Percentiles rank a stretch among this genome's conserved stretches.
These are phyloP conservation scores for Nicotiana paniculata DNA, from an alignment of 257 asterid species.

Conservation along the genomic window DNA sequence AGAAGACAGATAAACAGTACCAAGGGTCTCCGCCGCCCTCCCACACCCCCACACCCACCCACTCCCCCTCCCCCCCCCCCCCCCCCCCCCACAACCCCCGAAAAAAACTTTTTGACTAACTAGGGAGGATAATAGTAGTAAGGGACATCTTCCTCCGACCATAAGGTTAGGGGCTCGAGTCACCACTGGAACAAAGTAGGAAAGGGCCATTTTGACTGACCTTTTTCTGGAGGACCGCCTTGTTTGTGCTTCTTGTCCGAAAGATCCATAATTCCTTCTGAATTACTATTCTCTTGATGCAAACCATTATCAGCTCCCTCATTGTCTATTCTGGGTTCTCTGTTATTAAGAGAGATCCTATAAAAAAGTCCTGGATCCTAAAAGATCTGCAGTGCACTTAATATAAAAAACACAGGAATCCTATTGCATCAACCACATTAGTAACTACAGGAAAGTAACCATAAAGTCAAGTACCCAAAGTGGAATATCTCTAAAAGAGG, in stretches of 20 bases:
- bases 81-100: no score
- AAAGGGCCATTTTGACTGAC: conserved; percentile 27
- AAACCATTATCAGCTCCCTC: conserved; percentile 34
- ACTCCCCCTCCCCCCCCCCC: no score
- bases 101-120: neutral
- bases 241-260: conserved; percentile 52
- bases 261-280: conserved; percentile 41
- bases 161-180: neutral
- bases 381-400: conserved; percentile 69
- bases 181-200: neutral
- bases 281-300: conserved; percentile 37
- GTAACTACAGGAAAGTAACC: conserved; percentile 54
- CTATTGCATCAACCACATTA: conserved; percentile 97
- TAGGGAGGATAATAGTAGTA: neutral
- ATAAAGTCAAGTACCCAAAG: neutral
- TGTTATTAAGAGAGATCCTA: conserved; percentile 38
- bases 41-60: no score
- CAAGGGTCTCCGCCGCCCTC: neutral
- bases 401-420: conserved; percentile 86
- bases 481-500: neutral
- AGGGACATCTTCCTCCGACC: neutral
- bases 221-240: conserved; percentile 84
- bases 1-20: neutral
- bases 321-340: conserved; percentile 38
- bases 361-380: conserved; percentile 43